phyloP scores from a whole-genome alignment of 345 rosid genomes.

The Brassica incana region DNA sequence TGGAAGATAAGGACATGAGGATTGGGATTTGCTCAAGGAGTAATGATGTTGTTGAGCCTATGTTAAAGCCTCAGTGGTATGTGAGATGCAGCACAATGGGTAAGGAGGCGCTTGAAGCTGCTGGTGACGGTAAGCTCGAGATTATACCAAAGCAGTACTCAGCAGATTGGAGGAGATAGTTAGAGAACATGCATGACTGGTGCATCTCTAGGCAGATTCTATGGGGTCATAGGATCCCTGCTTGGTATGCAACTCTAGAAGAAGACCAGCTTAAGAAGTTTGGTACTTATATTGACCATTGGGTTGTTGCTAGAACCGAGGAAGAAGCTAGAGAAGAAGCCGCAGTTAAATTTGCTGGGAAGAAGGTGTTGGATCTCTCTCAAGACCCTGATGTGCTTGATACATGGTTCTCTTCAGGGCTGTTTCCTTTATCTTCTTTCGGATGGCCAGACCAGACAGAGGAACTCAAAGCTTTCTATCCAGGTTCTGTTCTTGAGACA shows the following conservation, averaged over 20 bases:
- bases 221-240: not conserved
- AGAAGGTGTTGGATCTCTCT: not conserved
- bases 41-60: not conserved
- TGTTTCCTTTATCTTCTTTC: not conserved
- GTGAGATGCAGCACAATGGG: not conserved
- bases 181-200: not conserved
- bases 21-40: not conserved
- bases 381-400: not conserved
- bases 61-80: not conserved
- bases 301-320: not conserved
- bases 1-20: not conserved
- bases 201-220: not conserved
- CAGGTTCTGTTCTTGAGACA: not conserved
- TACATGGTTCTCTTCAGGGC: not conserved
- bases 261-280: not conserved
- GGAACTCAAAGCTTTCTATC: not conserved
- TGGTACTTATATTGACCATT: not conserved
- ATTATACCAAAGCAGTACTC: not conserved
- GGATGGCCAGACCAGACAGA: not conserved
- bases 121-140: not conserved
- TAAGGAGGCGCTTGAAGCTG: not conserved
- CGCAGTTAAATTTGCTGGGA: not conserved
- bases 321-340: not conserved
- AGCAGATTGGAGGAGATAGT: not conserved
- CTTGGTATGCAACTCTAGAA: not conserved